Percentiles rank a stretch among this genome's conserved stretches.
Evolutionary conservation across 192 early-diverging fungal genomes (phyloP).

Genomic region (Cladochytrium replicatum): DNA sequence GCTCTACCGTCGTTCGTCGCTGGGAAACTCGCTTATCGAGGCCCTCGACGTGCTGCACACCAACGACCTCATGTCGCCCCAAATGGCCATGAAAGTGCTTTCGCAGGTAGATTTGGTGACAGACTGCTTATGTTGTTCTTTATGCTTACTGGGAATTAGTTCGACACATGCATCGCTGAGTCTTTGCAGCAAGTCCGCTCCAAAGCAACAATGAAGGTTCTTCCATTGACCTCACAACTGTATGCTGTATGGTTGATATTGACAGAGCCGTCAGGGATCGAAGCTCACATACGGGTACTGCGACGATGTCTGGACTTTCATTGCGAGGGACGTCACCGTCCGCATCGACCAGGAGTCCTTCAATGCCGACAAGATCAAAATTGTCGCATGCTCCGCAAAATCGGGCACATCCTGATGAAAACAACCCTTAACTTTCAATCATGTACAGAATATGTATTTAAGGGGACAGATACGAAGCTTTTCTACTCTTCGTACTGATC

Average conservation of each 20-base stretch:
- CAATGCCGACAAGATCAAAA: slow-evolving; percentile 81
- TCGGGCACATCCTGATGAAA: no score
- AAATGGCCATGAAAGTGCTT: slow-evolving; percentile 80
- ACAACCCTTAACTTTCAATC: no score
- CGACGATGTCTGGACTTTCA: slow-evolving; percentile 99
- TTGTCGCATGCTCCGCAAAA: slow-evolving; percentile 81
- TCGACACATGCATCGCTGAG: slow-evolving; percentile 81
- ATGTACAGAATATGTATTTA: no score
- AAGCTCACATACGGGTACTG: slow-evolving; percentile 74
- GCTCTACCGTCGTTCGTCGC: slow-evolving; percentile 48
- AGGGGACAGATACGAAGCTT: slow-evolving; percentile 36
- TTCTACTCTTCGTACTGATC: background rate
- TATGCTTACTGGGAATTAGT: slow-evolving; percentile 32
- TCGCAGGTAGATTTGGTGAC: slow-evolving; percentile 46
- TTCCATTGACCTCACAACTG: background rate
- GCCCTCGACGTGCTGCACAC: slow-evolving; percentile 92
- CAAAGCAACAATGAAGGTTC: slow-evolving; percentile 76
- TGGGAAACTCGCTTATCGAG: slow-evolving; percentile 90
- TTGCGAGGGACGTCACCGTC: slow-evolving; percentile 76
- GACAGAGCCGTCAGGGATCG: background rate
- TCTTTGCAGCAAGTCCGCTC: slow-evolving; percentile 70
- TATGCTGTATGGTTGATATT: background rate
- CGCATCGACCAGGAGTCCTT: slow-evolving; percentile 77
- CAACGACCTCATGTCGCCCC: no score
- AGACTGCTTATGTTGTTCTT: slow-evolving; percentile 6